These are phyloP conservation scores for Nissolia schottii DNA, from an alignment of 306 rosid genomes.

Conservation along the genomic window DNA sequence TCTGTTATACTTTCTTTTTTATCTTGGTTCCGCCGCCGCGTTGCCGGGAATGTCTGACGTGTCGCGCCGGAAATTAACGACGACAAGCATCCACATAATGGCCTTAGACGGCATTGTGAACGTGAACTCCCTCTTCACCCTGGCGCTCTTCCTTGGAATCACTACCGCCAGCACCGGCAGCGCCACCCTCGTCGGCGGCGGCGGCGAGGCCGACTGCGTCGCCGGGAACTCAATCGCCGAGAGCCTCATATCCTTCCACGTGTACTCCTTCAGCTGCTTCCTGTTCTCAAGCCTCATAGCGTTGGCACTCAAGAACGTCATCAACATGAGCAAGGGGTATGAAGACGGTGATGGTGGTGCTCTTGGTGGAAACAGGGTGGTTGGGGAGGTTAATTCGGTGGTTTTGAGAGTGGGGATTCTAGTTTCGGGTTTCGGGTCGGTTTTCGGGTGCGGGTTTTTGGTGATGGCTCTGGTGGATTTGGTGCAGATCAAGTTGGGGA, in stretches of 20 bases:
- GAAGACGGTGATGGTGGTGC: background rate
- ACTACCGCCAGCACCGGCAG: constrained; percentile 33
- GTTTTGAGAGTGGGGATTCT: constrained; percentile 59
- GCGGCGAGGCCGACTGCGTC: constrained; percentile 27
- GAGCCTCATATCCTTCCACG: constrained; percentile 57
- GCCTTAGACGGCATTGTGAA: constrained; percentile 84
- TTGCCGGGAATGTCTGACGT: constrained; percentile 41
- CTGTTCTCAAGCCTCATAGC: constrained; percentile 95
- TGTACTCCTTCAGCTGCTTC: constrained; percentile 86
- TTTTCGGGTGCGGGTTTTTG: constrained; percentile 78
- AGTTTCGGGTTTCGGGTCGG: constrained; percentile 68
- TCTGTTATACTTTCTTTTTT: background rate
- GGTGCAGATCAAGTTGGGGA: constrained; percentile 78
- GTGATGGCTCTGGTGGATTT: constrained; percentile 70
- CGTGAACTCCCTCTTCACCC: constrained; percentile 81
- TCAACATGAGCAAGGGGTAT: constrained; percentile 28
- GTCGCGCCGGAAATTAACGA: constrained; percentile 33
- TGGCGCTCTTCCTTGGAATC: constrained; percentile 83
- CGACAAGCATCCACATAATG: constrained; percentile 68
- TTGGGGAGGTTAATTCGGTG: constrained; percentile 36
- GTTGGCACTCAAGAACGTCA: constrained; percentile 67
- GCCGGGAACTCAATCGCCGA: constrained; percentile 44
- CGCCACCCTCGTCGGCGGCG: constrained; percentile 35
- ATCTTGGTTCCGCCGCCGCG: background rate
- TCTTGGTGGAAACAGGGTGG: background rate